A percentile compares a stretch with the other conserved stretches of the same genome.
Evolutionary conservation across 169 alveolate species (phyloP).

Genomic region (Theileria orientalis): DNA sequence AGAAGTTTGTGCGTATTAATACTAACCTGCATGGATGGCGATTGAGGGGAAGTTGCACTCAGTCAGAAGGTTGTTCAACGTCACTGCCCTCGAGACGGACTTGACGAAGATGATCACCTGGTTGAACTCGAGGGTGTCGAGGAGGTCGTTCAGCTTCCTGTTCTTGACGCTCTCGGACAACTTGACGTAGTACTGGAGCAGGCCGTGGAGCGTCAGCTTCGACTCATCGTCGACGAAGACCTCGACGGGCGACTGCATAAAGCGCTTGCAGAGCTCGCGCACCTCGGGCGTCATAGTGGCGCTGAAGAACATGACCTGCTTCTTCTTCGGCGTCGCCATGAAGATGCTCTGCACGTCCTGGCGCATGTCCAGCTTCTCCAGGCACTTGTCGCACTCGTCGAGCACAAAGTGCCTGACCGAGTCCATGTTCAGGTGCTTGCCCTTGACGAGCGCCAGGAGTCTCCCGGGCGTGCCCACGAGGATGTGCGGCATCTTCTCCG

Average conservation of each 20-base stretch:
- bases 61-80: slow-evolving; percentile 91
- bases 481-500: slow-evolving; percentile 91
- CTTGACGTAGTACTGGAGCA: slow-evolving; percentile 97
- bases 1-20: neutral
- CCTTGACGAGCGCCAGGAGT: slow-evolving; percentile 90
- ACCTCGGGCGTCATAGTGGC: slow-evolving; percentile 97
- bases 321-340: slow-evolving; percentile 95
- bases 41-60: slow-evolving; percentile 99
- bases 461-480: slow-evolving; percentile 99
- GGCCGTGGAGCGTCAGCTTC: slow-evolving; percentile 97
- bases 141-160: slow-evolving; percentile 92
- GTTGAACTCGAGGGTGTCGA: slow-evolving; percentile 97
- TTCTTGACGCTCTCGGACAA: slow-evolving; percentile 97
- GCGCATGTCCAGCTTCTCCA: slow-evolving; percentile 96
- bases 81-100: slow-evolving; percentile 92
- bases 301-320: slow-evolving; percentile 98
- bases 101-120: slow-evolving; percentile 98
- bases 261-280: slow-evolving; percentile 94
- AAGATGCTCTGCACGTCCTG: slow-evolving; percentile 98
- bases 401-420: slow-evolving; percentile 94
- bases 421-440: slow-evolving; percentile 89
- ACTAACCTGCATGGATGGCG: slow-evolving; percentile 94
- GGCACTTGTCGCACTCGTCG: slow-evolving; percentile 99
- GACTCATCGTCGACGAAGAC: slow-evolving; percentile 98
- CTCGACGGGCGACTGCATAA: slow-evolving; percentile 97